Evolutionary conservation across 2,329 filamentous ascomycete genomes (phyloP).

Genomic region (Bipolaris sorokiniana): DNA sequence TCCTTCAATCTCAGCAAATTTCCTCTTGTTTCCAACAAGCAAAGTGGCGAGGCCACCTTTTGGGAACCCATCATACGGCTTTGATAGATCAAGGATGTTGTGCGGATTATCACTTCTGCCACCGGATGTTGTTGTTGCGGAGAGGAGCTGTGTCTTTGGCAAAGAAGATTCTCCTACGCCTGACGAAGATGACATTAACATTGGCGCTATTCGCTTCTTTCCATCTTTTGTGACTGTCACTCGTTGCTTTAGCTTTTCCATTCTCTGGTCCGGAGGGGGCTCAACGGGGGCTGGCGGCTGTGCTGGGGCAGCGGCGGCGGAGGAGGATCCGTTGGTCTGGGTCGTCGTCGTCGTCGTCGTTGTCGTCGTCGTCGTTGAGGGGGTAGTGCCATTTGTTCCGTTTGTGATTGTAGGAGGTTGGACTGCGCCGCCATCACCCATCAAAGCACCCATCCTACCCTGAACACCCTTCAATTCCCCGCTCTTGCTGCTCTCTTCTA

Average conservation of each 20-base stretch:
- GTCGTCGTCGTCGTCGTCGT: slow-evolving; percentile 28
- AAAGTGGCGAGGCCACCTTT: slow-evolving; percentile 86
- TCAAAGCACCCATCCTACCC: slow-evolving; percentile 96
- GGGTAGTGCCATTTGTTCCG: slow-evolving; percentile 56
- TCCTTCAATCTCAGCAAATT: slow-evolving; percentile 72
- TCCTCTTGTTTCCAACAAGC: slow-evolving; percentile 91
- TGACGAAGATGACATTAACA: slow-evolving; percentile 84
- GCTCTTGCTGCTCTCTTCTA: slow-evolving; percentile 92
- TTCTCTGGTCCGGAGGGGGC: slow-evolving; percentile 58
- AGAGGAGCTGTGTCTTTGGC: slow-evolving; percentile 86
- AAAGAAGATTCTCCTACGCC: slow-evolving; percentile 86
- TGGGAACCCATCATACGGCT: slow-evolving; percentile 90
- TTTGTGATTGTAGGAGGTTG: slow-evolving; percentile 62
- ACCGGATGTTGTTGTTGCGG: slow-evolving; percentile 67
- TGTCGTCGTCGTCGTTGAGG: slow-evolving; percentile 48
- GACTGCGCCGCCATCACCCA: slow-evolving; percentile 72
- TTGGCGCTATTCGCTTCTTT: slow-evolving; percentile 91
- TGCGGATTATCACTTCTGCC: slow-evolving; percentile 75
- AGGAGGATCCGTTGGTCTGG: slow-evolving; percentile 16
- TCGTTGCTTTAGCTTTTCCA: slow-evolving; percentile 80
- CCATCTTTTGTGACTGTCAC: slow-evolving; percentile 96
- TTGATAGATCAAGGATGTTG: slow-evolving; percentile 85
- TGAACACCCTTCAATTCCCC: slow-evolving; percentile 89
- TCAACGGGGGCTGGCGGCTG: slow-evolving; percentile 26
- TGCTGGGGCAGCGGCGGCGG: slow-evolving; percentile 57